Percentiles rank a stretch among this genome's conserved stretches.
These are phyloP conservation scores for Nicotiana knightiana DNA, from an alignment of 257 asterid genomes.

Conservation along the genomic window DNA sequence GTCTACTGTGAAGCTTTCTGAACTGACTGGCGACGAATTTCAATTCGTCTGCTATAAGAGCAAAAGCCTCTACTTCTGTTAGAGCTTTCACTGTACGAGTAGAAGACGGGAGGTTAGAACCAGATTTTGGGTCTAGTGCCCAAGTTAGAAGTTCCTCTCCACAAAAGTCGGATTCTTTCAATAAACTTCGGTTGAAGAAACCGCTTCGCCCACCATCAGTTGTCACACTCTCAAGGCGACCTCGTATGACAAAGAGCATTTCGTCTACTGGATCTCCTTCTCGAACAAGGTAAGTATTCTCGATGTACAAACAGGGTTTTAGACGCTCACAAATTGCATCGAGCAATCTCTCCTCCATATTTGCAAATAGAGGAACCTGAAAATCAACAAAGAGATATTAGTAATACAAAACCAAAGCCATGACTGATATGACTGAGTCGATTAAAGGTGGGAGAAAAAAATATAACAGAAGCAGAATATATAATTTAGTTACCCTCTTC, in stretches of 20 bases:
- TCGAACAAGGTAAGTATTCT: conserved; percentile 13
- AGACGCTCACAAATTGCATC: conserved; percentile 96
- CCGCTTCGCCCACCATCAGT: conserved; percentile 23
- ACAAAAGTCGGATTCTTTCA: conserved; percentile 15
- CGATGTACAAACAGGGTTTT: conserved; percentile 61
- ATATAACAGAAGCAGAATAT: not conserved
- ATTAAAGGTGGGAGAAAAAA: not conserved
- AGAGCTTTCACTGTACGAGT: conserved; percentile 20
- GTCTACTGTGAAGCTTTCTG: conserved; percentile 18
- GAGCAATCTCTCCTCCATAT: conserved; percentile 90
- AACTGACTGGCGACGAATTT: conserved; percentile 20
- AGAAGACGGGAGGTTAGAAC: conserved; percentile 16
- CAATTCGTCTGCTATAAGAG: conserved; percentile 15
- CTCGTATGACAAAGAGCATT: conserved; percentile 23
- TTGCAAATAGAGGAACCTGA: conserved; percentile 94
- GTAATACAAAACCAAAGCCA: not conserved
- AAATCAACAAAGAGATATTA: not conserved
- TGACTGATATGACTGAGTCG: too few relatives aligned
- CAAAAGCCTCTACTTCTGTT: conserved; percentile 19
- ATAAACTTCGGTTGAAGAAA: conserved; percentile 17
- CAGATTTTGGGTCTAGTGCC: conserved; percentile 16
- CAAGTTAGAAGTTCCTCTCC: conserved; percentile 22
- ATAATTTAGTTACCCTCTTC: conserved; percentile 49
- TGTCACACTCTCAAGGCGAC: conserved; percentile 21
- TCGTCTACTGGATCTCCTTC: conserved; percentile 31